Evolutionary conservation across 106 monocot genomes (phyloP).

Genomic region (Phalaenopsis aphrodite): DNA sequence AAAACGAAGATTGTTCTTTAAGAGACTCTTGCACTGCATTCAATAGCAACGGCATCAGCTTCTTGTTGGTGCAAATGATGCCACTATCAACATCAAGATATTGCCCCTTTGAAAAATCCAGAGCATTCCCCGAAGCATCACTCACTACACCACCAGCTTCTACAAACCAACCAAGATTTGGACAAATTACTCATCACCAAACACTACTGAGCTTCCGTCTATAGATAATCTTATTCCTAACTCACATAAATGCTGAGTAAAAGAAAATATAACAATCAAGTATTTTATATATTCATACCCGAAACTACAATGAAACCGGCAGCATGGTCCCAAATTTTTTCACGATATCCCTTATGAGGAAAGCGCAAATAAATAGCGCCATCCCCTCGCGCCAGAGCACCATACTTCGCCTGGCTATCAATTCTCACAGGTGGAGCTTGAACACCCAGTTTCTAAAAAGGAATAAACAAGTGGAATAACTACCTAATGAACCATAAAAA

Average conservation of each 20-base stretch:
- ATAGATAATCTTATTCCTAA: background rate
- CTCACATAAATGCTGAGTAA: background rate
- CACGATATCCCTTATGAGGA: conserved; percentile 85
- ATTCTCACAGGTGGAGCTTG: conserved; percentile 90
- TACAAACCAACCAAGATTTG: conserved; percentile 14
- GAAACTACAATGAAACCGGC: conserved; percentile 91
- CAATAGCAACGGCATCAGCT: conserved; percentile 74
- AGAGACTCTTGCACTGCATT: conserved; percentile 73
- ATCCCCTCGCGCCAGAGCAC: conserved; percentile 90
- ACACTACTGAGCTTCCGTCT: background rate
- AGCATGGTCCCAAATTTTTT: conserved; percentile 99
- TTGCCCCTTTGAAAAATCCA: conserved; percentile 94
- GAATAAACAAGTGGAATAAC: conserved; percentile 9
- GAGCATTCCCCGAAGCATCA: conserved; percentile 80
- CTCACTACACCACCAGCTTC: conserved; percentile 90
- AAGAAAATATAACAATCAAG: background rate
- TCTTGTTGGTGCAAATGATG: conserved; percentile 79
- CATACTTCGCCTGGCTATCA: conserved; percentile 98
- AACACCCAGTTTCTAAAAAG: conserved; percentile 78
- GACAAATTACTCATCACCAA: background rate
- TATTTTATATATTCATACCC: conserved; percentile 29
- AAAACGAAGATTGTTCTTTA: conserved; percentile 25
- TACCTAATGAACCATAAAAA: background rate
- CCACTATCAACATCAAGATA: conserved; percentile 89
- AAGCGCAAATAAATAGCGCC: conserved; percentile 94